Percentiles rank a stretch among this genome's conserved stretches.
These are phyloP conservation scores for Epichloe hybrida DNA, from an alignment of 2,329 filamentous ascomycete genomes.

Conservation along the genomic window DNA sequence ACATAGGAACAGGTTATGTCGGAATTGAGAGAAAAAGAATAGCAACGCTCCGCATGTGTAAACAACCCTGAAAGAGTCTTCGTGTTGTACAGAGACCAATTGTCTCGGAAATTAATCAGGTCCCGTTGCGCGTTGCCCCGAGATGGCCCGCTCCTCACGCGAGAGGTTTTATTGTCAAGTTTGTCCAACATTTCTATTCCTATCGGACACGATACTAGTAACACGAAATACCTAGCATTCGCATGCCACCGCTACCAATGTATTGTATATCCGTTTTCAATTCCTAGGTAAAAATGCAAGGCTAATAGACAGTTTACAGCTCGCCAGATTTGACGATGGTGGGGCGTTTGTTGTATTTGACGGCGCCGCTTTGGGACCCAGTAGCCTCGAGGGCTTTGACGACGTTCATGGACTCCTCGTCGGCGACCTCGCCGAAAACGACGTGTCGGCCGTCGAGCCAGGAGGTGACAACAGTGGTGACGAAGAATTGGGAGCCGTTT, in stretches of 20 bases:
- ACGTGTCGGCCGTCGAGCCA: conserved; percentile 79
- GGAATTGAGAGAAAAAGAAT: background rate
- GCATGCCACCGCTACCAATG: conserved; percentile 2
- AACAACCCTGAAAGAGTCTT: too few relatives aligned
- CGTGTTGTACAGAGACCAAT: too few relatives aligned
- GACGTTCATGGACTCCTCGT: conserved; percentile 32
- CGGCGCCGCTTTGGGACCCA: conserved; percentile 39
- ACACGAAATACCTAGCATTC: background rate
- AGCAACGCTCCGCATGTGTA: too few relatives aligned
- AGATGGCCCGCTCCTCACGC: background rate
- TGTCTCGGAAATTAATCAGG: too few relatives aligned
- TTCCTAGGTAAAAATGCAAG: conserved; percentile 1
- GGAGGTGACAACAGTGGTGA: conserved; percentile 82
- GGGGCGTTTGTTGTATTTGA: conserved; percentile 43
- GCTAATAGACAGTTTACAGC: conserved; percentile 24
- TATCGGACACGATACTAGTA: background rate
- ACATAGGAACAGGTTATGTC: background rate
- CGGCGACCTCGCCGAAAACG: conserved; percentile 65
- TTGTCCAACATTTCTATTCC: background rate
- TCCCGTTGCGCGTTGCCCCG: too few relatives aligned
- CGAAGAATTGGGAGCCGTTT: conserved; percentile 97
- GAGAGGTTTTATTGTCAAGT: background rate
- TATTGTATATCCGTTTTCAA: conserved; percentile 1
- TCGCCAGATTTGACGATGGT: conserved; percentile 43
- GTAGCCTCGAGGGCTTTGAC: conserved; percentile 50